These are phyloP conservation scores for Paramecium pentaurelia DNA, from an alignment of 73 alveolate species.

Conservation along the genomic window DNA sequence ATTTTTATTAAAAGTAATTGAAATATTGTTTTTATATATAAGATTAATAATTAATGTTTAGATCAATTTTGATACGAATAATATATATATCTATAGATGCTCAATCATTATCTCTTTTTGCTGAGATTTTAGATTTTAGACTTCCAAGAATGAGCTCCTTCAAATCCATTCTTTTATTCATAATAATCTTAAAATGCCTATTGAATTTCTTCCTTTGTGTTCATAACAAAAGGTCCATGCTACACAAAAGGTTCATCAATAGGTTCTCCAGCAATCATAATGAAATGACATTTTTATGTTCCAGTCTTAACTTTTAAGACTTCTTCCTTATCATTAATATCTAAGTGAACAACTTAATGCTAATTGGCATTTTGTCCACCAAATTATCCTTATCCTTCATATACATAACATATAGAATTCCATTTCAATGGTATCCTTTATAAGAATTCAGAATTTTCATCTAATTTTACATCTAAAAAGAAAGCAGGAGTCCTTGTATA, in stretches of 20 bases:
- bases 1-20: neutral
- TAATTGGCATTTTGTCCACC: neutral
- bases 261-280: slow-evolving; percentile 83
- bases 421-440: slow-evolving; percentile 72
- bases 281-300: slow-evolving; percentile 44
- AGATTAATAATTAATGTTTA: neutral
- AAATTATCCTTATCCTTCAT: slow-evolving; percentile 67
- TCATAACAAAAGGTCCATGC: slow-evolving; percentile 85
- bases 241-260: slow-evolving; percentile 70
- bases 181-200: slow-evolving; percentile 73
- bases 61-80: neutral
- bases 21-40: too few relatives aligned
- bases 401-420: slow-evolving; percentile 68
- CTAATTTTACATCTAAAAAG: slow-evolving; percentile 72
- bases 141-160: slow-evolving; percentile 77
- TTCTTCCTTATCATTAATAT: slow-evolving; percentile 36
- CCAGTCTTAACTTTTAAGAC: neutral
- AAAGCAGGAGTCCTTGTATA: slow-evolving; percentile 87
- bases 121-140: slow-evolving; percentile 61
- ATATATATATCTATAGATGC: neutral
- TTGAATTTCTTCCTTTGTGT: slow-evolving; percentile 64
- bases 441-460: slow-evolving; percentile 54
- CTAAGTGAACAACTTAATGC: slow-evolving; percentile 44
- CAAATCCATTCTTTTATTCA: slow-evolving; percentile 80
- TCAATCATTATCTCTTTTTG: neutral